Conservation (phyloP, 106 monocot species). For the Agapanthus africanus region DNA sequence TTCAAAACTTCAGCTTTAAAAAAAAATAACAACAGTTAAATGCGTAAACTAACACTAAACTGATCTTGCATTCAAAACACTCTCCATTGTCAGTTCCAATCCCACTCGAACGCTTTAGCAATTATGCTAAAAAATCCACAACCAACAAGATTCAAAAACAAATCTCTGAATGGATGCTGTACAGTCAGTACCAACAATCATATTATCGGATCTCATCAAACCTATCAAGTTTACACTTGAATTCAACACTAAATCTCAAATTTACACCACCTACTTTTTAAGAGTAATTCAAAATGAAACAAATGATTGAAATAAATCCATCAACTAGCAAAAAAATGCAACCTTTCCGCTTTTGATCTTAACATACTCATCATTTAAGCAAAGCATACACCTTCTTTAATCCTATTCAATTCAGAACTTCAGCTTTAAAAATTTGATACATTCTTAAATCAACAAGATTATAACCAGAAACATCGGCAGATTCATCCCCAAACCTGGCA, state of each 20-base stretch:
- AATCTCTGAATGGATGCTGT: too few species aligned
- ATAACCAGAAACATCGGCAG: background rate
- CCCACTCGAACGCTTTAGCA: too few species aligned
- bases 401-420: background rate
- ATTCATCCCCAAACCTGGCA: constrained; percentile 22
- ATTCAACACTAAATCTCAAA: background rate
- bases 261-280: background rate
- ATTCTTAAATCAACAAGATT: background rate
- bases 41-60: too few species aligned
- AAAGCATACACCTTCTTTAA: too few species aligned
- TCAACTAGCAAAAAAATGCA: background rate
- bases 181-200: background rate
- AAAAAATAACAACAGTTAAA: too few species aligned
- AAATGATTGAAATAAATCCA: background rate
- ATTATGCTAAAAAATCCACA: too few species aligned
- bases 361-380: background rate
- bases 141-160: too few species aligned
- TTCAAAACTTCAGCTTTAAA: too few species aligned
- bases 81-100: too few species aligned
- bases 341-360: background rate
- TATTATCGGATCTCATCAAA: background rate
- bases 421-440: background rate
- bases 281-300: background rate
- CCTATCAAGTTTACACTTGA: background rate
- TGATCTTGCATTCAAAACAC: too few species aligned